Evolutionary conservation across 148 eudicot species (phyloP), one percentile per base, ranked within the genome.

Genomic region (Vaccinium vitisidaea): DNA sequence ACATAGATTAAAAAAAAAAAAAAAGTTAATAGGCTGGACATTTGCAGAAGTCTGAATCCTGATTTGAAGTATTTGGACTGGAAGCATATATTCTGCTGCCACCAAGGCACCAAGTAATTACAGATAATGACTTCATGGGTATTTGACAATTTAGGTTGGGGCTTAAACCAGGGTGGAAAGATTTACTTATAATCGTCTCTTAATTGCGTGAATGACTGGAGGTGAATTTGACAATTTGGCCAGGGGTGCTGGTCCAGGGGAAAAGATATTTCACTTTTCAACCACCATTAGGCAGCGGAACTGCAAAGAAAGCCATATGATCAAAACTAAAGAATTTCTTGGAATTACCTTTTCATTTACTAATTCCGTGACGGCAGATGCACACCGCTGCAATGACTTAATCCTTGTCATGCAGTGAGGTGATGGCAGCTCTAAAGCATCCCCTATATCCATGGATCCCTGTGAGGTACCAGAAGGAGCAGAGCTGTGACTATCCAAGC

Each of bases 371-470:
- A 96, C 93, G 81, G 90, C 91, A 82, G 90, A 82, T 48, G 97
- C 99, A 93, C 84, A 93, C 80, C 74, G 88, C 91, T 86, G 90
- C 89, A 96, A 88, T n/a, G 95, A 94, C 86, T 87, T 89, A 86
- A 94, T 92, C 86, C 99, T 89, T 63, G 92, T 85, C 87, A 90
- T 81, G 85, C 91, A 85, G 80, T 96, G 90, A 82, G 90, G 83
- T 83, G 98, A 88, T 80, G 98, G 93, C 86, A 89, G 93, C 89
- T 93, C 98, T 36, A 87, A 87, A 21, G 85, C 84, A 78, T 93
- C 94, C 46, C 85, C 86, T 75, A 89, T 81, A 82, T 93, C 95
- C 82, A 86, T 58, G 87, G 99, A 93, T 83, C 92, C 94, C 74
- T 91, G 93, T 73, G 94, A 91, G 82, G 89, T 89, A 58, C 90